phyloP scores from a whole-genome alignment of 345 rosid genomes.

The Trapa incisa region DNA sequence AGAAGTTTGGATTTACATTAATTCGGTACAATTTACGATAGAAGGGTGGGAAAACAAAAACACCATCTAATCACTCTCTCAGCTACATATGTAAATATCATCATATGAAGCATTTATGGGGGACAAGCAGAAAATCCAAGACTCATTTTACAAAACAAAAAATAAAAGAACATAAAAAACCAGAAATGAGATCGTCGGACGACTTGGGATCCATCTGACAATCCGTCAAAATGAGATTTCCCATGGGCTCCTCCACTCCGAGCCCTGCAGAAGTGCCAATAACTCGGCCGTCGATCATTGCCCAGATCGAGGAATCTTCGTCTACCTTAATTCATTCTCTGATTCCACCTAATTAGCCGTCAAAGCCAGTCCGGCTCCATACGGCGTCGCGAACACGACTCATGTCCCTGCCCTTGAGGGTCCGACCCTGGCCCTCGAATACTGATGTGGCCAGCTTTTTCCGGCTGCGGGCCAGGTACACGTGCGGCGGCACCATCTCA shows the following conservation, averaged over 20 bases:
- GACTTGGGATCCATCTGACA: background rate
- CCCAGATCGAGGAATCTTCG: background rate
- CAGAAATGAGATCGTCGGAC: background rate
- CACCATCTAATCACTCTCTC: background rate
- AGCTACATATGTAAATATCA: background rate
- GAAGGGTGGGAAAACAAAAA: no score
- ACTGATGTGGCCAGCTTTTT: slow-evolving; percentile 16
- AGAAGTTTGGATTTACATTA: background rate
- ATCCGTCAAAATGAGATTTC: background rate
- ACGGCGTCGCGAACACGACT: slow-evolving; percentile 22
- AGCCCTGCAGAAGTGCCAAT: slow-evolving; percentile 5
- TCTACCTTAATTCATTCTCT: background rate
- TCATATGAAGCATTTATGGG: background rate
- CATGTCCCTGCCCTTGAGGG: slow-evolving; percentile 26
- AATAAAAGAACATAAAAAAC: background rate
- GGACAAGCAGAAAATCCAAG: background rate
- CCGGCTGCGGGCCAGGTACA: slow-evolving; percentile 21
- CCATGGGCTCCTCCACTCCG: slow-evolving; percentile 7
- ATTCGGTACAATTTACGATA: background rate
- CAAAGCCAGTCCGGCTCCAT: slow-evolving; percentile 24
- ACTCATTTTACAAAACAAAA: background rate
- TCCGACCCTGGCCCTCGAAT: slow-evolving; percentile 25
- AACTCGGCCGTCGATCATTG: slow-evolving; percentile 6
- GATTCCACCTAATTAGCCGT: slow-evolving; percentile 9
- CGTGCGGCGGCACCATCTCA: slow-evolving; percentile 24